Conservation (phyloP, 2,329 filamentous ascomycete genomes). For the Alternaria alternata region DNA sequence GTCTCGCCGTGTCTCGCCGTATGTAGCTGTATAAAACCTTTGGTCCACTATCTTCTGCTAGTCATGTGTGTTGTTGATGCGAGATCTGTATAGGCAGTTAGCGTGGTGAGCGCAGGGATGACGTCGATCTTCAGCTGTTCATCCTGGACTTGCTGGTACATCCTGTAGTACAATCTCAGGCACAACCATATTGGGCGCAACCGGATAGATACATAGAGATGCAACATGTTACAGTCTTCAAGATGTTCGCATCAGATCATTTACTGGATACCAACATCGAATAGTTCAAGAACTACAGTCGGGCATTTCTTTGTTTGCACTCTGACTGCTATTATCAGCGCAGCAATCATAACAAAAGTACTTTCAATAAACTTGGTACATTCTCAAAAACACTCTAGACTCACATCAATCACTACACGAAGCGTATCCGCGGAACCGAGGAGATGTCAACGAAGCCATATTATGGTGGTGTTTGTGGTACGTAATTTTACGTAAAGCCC, state of each 20-base stretch:
- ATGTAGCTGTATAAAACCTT: not conserved
- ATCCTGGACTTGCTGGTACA: not conserved
- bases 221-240: not conserved
- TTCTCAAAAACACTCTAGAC: not conserved
- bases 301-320: not conserved
- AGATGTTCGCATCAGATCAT: not conserved
- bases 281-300: not conserved
- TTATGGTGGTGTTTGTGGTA: conserved; percentile 10
- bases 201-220: not conserved
- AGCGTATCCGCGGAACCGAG: conserved; percentile 15
- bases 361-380: not conserved
- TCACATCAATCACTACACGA: not conserved
- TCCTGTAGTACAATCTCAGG: not conserved
- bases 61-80: not conserved
- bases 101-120: not conserved
- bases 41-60: not conserved
- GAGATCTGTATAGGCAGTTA: not conserved
- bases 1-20: not conserved
- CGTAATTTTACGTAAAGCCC: conserved; percentile 20
- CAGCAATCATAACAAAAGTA: not conserved
- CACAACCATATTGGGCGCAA: not conserved
- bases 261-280: not conserved
- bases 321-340: not conserved
- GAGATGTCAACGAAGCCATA: conserved; percentile 11
- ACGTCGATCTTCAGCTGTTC: not conserved